Evolutionary conservation across 768 basidiomycete genomes (phyloP), one percentile per base, ranked within the genome.

Genomic region (Grammothele lineata): DNA sequence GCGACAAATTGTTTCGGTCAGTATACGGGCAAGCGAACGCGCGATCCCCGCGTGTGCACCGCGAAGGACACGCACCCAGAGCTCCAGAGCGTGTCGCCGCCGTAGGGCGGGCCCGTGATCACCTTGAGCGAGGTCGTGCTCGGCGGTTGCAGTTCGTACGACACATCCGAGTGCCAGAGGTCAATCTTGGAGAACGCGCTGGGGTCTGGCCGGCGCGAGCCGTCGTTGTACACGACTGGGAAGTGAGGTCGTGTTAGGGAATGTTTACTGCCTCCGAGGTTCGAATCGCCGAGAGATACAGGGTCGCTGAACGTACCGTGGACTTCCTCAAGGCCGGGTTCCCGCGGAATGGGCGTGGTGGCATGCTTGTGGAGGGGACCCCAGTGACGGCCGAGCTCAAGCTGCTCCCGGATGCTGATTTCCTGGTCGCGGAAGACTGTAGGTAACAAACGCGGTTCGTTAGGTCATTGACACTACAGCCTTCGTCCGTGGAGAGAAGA

Each of bases 81-180:
- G 61, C 77, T 82, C 84, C 85, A 90, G 7, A 88, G 72, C 1
- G 87, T 91, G 57, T 92, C 88, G 18, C 87, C 87, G 17, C 88
- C 88, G 30, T 73, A 69, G 49, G 81, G 80, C 0, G 86, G 88
- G 3, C 76, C 73, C 15, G 83, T 80, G 61, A 88, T 72, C 38
- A 91, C 63, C 58, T 87, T 84, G 27, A 93, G 72, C 8, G 87
- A 88, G 11, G 89, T 91, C 25, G 80, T 72, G 56, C 84, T 76
- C 1, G 89, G 89, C n/a, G 86, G 87, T 57, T 88, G 87, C 12
- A 85, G 58, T 64, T 93, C 89, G 66, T 90, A 92, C 4, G 85
- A 78, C 5, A 83, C 87, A 63, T 92, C 91, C 2, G 83, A 80
- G 66, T 91, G 88, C 82, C 85, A 90, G 17, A 92, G 73, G 54